Base-by-base conservation (phyloP, 2,329 filamentous ascomycete genomes). In the Plectosphaerella cucumerina region DNA sequence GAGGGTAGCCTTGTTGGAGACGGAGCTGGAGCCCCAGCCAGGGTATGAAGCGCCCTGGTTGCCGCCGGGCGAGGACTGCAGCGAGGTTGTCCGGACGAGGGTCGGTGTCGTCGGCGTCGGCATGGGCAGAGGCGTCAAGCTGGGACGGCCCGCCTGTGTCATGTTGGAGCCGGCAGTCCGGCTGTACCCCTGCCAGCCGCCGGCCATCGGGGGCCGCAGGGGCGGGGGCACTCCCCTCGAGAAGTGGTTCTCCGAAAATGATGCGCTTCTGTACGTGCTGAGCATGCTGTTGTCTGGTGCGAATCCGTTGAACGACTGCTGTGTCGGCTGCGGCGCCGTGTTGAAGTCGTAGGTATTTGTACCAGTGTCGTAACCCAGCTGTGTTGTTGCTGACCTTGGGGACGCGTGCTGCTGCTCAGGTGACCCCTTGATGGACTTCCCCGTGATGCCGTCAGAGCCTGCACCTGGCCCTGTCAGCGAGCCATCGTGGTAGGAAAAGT, bases 1-100 rank as follows among this genome's bases (percentile, higher is more conserved):
- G 26, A 97, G 75, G 17, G 87, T 76, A 0, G 92, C 94, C 72
- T 96, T 97, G 63, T 84, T 82, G 15, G 90, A 86, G 63, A 92
- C 93, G 58, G 93, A 81, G 35, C 35, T 43, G 10, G 47, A 48
- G 4, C 85, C 81, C 63, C 96, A 92, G 0, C 87, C 87, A 59
- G 91, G 90, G 70, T 91, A 89, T 1, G 68, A 65, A 15, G 77
- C 74, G 4, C 72, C 68, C 43, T 68, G 62, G 51, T 61, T 62
- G 12, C 68, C 69, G 51, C 67, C 66, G 37, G 68, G 64, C 4
- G 61, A 63, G 2, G 66, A 60, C 48, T 73, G 72, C 14, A 81
- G 68, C 2, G 77, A 82, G 65, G 79, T 84, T 4, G 80, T 84
- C 34, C 80, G 73, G 20, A 82, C 72, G 3, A 84, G 73, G 56